Evolutionary conservation across 345 rosid genomes (phyloP), one percentile per base, ranked within the genome.

Genomic region (Melaleuca alternifolia): DNA sequence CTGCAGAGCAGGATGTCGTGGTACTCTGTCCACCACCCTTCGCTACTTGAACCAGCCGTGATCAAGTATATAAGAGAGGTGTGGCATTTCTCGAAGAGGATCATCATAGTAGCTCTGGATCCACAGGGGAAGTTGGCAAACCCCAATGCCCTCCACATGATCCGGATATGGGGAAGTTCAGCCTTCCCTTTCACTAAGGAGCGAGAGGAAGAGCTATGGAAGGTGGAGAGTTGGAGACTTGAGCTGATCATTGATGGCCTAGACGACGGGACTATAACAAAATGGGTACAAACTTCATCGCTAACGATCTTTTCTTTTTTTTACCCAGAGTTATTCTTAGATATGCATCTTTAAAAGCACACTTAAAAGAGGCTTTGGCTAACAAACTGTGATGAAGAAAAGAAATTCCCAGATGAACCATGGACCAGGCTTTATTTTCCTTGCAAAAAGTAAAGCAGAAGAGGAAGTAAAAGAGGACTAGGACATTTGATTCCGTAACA

Each of bases 1-100:
- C 75, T 89, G 21, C 89, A 85, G 75, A 65, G 54, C 24, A 59
- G 11, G 46, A 90, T 92, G 93, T 87, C 87, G 0, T 90, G 92
- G 93, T 77, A 86, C 90, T 83, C 86, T 2, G 88, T 92, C 54
- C n/a, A 76, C 41, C 89, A 88, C 84, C 91, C 91, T 21, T 86
- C 90, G 16, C 7, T 88, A 84, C 28, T 92, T 13, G 92, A 85
- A 23, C 86, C 65, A 6, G 90, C 87, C 1, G 92, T 89, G 52
- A 41, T 84, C 15, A 90, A 77, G 88, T 92, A 88, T 89, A 89
- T 90, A 56, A 89, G 56, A 54, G 90, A 90, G 84, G 89, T 61
- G 13, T 92, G 91, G 91, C 83, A 48, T 18, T 87, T 84, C 84
- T n/a, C 85, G 11, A 85, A 89, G 81, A 87, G 88, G 84, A 9